A percentile compares a stretch with the other conserved stretches of the same genome.
Conservation (phyloP, 2,329 filamentous ascomycete genomes). For the Cordyceps cateniannulata region DNA sequence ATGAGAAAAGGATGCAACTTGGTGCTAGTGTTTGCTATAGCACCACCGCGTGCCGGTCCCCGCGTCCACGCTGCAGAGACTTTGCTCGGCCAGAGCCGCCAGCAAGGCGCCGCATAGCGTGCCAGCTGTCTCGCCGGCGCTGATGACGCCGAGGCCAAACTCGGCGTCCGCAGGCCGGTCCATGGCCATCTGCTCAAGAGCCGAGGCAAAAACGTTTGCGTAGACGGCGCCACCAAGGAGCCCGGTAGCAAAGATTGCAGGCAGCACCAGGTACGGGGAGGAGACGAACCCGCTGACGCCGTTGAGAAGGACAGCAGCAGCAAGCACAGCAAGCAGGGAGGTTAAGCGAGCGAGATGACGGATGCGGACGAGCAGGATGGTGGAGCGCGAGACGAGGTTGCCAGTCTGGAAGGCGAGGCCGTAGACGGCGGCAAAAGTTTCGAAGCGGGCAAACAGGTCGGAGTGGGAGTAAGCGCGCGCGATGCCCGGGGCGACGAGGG, state of each 20-base stretch:
- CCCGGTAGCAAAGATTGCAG: conserved; percentile 23
- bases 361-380: conserved; percentile 17
- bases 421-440: conserved; percentile 23
- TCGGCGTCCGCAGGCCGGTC: conserved; percentile 19
- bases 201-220: conserved; percentile 19
- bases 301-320: conserved; percentile 17
- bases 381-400: conserved; percentile 20
- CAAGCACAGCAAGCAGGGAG: conserved; percentile 10
- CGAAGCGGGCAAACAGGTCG: conserved; percentile 20
- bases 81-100: conserved; percentile 20
- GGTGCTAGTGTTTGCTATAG: conserved; percentile 8
- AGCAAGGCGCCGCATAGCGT: conserved; percentile 21
- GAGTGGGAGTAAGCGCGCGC: conserved; percentile 22
- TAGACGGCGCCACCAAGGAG: conserved; percentile 24
- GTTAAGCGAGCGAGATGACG: conserved; percentile 13
- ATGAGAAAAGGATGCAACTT: not conserved
- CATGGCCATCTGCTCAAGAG: conserved; percentile 17
- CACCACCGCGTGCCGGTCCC: conserved; percentile 22
- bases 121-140: conserved; percentile 24
- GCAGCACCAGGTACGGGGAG: conserved; percentile 17
- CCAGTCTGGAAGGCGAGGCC: conserved; percentile 24
- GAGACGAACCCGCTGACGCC: conserved; percentile 20
- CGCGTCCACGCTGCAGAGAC: conserved; percentile 17
- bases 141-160: conserved; percentile 23
- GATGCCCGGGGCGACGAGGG: conserved; percentile 23